These are phyloP conservation scores for Claviceps capensis DNA, from an alignment of 2,329 filamentous ascomycete genomes.

Conservation along the genomic window DNA sequence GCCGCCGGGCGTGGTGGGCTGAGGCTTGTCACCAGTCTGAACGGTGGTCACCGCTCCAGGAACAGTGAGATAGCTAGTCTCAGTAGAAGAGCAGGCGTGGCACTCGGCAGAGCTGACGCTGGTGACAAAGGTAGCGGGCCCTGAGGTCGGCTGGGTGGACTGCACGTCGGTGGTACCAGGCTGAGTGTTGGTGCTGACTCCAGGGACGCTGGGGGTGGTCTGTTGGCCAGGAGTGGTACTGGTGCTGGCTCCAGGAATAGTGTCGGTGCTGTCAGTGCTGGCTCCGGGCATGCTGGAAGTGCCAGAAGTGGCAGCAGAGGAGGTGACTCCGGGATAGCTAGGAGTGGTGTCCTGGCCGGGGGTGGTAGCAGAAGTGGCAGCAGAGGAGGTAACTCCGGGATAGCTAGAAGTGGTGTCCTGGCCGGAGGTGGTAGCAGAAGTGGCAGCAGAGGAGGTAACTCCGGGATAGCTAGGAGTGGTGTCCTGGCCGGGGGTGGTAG, in stretches of 20 bases:
- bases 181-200: neutral
- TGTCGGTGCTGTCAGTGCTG: slow-evolving; percentile 1
- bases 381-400: too few species aligned
- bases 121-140: too few species aligned
- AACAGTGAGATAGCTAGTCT: too few species aligned
- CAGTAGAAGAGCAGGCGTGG: too few species aligned
- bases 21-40: slow-evolving; percentile 6
- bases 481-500: neutral
- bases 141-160: too few species aligned
- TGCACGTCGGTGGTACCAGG: neutral
- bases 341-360: slow-evolving; percentile 2
- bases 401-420: too few species aligned
- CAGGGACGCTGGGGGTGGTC: slow-evolving; percentile 4
- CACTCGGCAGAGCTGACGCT: too few species aligned
- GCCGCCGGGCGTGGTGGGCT: slow-evolving; percentile 7
- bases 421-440: too few species aligned
- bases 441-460: neutral
- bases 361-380: too few species aligned
- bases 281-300: neutral
- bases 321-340: neutral
- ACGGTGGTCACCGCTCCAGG: slow-evolving; percentile 3
- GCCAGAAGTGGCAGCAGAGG: neutral
- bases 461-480: neutral
- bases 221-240: neutral
- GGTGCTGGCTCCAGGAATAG: neutral